Evolutionary conservation across 1,139 yeast genomes (phyloP).

Genomic region (Debaryomycetaceae sp.): DNA sequence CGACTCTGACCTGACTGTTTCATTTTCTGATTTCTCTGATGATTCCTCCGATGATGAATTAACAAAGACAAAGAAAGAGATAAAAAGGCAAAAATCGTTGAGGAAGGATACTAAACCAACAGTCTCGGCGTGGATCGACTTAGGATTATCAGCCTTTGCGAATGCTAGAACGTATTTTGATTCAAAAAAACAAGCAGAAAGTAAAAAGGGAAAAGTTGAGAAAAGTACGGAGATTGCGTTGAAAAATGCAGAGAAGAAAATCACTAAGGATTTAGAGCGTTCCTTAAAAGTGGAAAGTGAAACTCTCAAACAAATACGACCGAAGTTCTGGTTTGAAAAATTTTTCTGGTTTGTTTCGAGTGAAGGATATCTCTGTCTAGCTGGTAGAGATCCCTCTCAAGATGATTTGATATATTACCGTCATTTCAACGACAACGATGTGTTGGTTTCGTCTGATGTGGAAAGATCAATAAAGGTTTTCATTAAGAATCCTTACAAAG

Average conservation of each 20-base stretch:
- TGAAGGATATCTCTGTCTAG: constrained; percentile 83
- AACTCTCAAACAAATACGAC: constrained; percentile 60
- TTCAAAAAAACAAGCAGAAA: constrained; percentile 69
- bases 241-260: constrained; percentile 79
- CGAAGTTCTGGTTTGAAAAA: constrained; percentile 89
- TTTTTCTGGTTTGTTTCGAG: constrained; percentile 88
- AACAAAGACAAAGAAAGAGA: constrained; percentile 8
- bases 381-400: constrained; percentile 84
- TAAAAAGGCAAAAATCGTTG: constrained; percentile 12
- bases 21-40: constrained; percentile 29
- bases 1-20: constrained; percentile 25
- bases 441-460: constrained; percentile 70
- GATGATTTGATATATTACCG: constrained; percentile 79
- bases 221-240: constrained; percentile 76
- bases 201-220: constrained; percentile 78
- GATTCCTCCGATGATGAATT: constrained; percentile 25
- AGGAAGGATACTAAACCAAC: constrained; percentile 17
- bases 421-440: constrained; percentile 70
- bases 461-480: constrained; percentile 75
- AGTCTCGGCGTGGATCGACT: constrained; percentile 62
- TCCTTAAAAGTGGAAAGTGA: constrained; percentile 64
- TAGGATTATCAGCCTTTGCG: constrained; percentile 76
- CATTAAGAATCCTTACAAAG: constrained; percentile 68
- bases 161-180: constrained; percentile 87
- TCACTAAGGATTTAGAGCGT: constrained; percentile 66